phyloP scores from a whole-genome alignment of 2,329 filamentous ascomycete species.

The Calonectria henricotiae region DNA sequence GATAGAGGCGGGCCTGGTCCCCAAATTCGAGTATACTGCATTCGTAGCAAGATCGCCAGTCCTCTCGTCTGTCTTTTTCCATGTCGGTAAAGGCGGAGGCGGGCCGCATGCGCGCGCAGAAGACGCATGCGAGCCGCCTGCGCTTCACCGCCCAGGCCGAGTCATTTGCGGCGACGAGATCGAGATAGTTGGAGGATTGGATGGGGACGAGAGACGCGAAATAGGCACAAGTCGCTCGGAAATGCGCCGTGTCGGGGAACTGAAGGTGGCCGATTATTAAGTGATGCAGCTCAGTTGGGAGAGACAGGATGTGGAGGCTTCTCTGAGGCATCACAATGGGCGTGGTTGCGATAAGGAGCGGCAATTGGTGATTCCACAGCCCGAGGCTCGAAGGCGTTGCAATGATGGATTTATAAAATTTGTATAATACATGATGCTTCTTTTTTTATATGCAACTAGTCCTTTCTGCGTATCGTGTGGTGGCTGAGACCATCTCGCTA shows the following conservation, averaged over 20 bases:
- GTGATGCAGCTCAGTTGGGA: slow-evolving; percentile 7
- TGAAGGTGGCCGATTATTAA: background rate
- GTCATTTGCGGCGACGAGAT: slow-evolving; percentile 17
- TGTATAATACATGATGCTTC: background rate
- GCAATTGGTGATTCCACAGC: background rate
- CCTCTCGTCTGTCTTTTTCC: background rate
- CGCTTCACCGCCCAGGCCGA: slow-evolving; percentile 12
- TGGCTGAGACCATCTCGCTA: slow-evolving; percentile 5
- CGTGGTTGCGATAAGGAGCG: background rate
- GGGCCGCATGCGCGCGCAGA: slow-evolving; percentile 19
- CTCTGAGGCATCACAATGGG: slow-evolving; percentile 4
- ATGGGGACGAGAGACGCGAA: slow-evolving; percentile 3
- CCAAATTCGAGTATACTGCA: background rate
- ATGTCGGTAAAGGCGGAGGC: slow-evolving; percentile 5
- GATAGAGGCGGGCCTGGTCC: background rate
- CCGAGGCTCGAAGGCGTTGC: background rate
- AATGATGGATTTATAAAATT: background rate
- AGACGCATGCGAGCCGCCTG: slow-evolving; percentile 10
- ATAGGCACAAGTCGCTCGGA: slow-evolving; percentile 12
- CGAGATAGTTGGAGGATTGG: slow-evolving; percentile 1
- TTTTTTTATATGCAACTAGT: background rate
- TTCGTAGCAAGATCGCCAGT: slow-evolving; percentile 17
- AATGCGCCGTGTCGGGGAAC: slow-evolving; percentile 16
- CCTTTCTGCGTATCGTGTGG: background rate
- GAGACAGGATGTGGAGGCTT: background rate